phyloP scores from a whole-genome alignment of 169 alveolate species.

The Eimeria acervulina region DNA sequence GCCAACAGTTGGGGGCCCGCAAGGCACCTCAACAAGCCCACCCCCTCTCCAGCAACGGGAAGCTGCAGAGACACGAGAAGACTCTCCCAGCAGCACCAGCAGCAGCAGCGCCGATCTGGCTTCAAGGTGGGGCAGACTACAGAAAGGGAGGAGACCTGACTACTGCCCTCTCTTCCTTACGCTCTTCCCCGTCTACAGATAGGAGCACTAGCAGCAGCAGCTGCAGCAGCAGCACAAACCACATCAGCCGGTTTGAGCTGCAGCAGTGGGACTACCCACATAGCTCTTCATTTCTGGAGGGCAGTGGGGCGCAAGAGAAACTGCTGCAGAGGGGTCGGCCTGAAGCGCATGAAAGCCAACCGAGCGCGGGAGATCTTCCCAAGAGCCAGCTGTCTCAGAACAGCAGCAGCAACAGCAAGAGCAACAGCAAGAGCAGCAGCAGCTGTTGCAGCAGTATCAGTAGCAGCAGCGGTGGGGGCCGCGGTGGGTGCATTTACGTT shows the following conservation, averaged over 20 bases:
- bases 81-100: not conserved
- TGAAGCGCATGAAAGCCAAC: not conserved
- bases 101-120: not conserved
- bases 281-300: not conserved
- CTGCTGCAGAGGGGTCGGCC: not conserved
- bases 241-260: not conserved
- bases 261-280: conserved; percentile 2
- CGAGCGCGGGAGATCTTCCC: not conserved
- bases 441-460: conserved; percentile 12
- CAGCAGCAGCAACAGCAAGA: conserved; percentile 45
- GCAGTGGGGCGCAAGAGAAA: not conserved
- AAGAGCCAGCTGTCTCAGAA: not conserved
- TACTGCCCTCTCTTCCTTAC: not conserved
- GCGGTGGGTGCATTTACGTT: conserved; percentile 7
- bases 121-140: not conserved
- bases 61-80: not conserved
- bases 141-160: not conserved
- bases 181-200: conserved; percentile 22
- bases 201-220: conserved; percentile 37
- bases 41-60: not conserved
- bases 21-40: not conserved
- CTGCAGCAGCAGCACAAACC: not conserved
- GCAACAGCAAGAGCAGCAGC: conserved; percentile 54
- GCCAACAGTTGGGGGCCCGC: not conserved
- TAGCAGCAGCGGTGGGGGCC: conserved; percentile 5